Evolutionary conservation across 2,329 filamentous ascomycete genomes (phyloP), one percentile per base, ranked within the genome.

Genomic region (Xylaria sp.): DNA sequence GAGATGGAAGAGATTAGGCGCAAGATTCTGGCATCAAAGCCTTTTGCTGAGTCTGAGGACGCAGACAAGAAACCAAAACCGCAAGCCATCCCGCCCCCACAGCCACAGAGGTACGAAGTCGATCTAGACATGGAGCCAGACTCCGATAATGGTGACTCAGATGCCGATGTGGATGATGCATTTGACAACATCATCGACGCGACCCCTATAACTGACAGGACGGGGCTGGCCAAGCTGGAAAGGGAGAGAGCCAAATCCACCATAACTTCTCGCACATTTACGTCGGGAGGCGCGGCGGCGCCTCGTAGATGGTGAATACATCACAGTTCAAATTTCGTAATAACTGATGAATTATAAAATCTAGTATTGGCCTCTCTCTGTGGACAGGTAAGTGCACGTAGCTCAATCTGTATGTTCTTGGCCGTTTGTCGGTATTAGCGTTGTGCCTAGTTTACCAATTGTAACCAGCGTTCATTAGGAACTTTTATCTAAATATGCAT

Each of bases 151-250:
- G 86, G 82, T 34, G 78, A 81, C 23, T 78, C 72, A 6, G 79
- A 75, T 5, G 86, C 83, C 10, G 89, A 84, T 1, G 87, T 89
- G 18, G 91, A 96, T 62, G 91, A 92, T 55, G 91, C 93, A 58
- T 97, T 98, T 76, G 95, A 98, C 76, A 91, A 91, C 72, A 97
- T 99, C 79, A 97, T 97, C 76, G 89, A 94, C 73, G 95, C 96
- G 0, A 95, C 93, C 3, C 93, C 93, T 0, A 89, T 97, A 20
- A 97, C 94, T 0, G 95, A 97, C 78, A 88, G 91, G 63, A 92
- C 92, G 13, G 95, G 95, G 0, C 75, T 89, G 64, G 79, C 80
- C 2, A 87, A 82, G 78, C 78, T 89, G 48, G 85, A 89, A 68
- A 88, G 85, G 78, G 86, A 89, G 73, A 81, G 85, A 45, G 79